A percentile compares a stretch with the other conserved stretches of the same genome.
Conservation (phyloP, 2,329 filamentous ascomycete species). For the Thelonectria blattea region DNA sequence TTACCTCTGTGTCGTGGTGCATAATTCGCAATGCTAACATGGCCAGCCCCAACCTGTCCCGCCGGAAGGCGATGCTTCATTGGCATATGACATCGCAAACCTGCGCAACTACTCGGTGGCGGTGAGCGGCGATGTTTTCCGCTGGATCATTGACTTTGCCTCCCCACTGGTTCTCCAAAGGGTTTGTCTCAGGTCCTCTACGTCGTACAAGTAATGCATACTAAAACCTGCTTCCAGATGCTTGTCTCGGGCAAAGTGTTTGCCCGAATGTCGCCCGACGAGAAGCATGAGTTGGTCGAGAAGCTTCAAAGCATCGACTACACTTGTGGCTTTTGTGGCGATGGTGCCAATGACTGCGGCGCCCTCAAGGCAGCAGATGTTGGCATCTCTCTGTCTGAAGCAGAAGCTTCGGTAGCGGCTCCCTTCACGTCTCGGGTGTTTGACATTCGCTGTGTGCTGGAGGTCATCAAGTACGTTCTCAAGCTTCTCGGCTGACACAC, state of each 20-base stretch:
- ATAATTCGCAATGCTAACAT: constrained; percentile 10
- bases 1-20: constrained; percentile 20
- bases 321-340: constrained; percentile 93
- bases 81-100: constrained; percentile 84
- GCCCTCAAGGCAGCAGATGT: constrained; percentile 97
- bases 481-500: not conserved
- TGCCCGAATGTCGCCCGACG: constrained; percentile 97
- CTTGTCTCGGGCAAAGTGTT: constrained; percentile 92
- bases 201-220: not conserved
- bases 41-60: constrained; percentile 72
- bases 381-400: constrained; percentile 94
- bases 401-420: constrained; percentile 96
- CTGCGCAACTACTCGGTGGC: constrained; percentile 87
- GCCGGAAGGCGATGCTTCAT: constrained; percentile 75
- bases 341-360: constrained; percentile 97
- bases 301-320: constrained; percentile 97
- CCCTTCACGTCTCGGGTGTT: constrained; percentile 96
- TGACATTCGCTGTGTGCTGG: constrained; percentile 93
- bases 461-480: constrained; percentile 74
- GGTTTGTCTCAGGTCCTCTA: constrained; percentile 48
- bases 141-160: constrained; percentile 94
- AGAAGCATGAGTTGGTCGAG: constrained; percentile 97
- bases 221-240: constrained; percentile 61
- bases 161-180: constrained; percentile 77
- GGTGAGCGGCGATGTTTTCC: constrained; percentile 90